Evolutionary conservation across 1,139 yeast genomes (phyloP), one percentile per base, ranked within the genome.

Genomic region (Yamadazyma oceani): DNA sequence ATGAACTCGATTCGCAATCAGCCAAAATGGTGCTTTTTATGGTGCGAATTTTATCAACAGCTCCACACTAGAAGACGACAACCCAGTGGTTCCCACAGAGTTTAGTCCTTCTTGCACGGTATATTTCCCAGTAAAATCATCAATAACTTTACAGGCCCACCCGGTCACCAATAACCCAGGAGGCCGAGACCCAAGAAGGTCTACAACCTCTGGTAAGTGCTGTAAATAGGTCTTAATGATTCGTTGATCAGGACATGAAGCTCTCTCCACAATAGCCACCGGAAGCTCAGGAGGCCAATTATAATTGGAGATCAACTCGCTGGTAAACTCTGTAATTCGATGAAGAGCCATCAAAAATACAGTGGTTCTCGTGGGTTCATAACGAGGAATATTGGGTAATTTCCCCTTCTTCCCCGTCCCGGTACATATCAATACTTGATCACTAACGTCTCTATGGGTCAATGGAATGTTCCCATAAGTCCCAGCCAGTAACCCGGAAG

Each of bases 321-420:
- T 77, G 5, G 84, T 76, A 26, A 92, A 74, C 27, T 82, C 85
- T 13, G 73, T 74, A 12, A 88, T 81, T 44, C 97, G 73, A 53
- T 90, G 97, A 40, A 92, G 68, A 0, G 96, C 84, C 98, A 92
- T 92, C 32, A 92, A 61, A 53, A 90, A 90, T 0, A 92, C 81
- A 0, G 95, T 84, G 0, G 98, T 92, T 50, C 97, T 66, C 2
- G 83, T 64, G 25, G 64, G 57, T 3, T 79, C 84, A 62, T 74
- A 90, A 39, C 79, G 84, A 0, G 98, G 97, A 13, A 87, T 65
- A 36, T 71, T 70, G 1, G 96, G 96, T 34, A 87, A 61, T 3
- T 82, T 82, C 3, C 97, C 97, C 27, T 84, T 79, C 41, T 95
- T 78, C 0, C 97, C 97, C 0, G 96, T 89, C 9, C 98, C 98